Conservation (phyloP, 441 rosid species). For the Euphorbia schlechtendalii region DNA sequence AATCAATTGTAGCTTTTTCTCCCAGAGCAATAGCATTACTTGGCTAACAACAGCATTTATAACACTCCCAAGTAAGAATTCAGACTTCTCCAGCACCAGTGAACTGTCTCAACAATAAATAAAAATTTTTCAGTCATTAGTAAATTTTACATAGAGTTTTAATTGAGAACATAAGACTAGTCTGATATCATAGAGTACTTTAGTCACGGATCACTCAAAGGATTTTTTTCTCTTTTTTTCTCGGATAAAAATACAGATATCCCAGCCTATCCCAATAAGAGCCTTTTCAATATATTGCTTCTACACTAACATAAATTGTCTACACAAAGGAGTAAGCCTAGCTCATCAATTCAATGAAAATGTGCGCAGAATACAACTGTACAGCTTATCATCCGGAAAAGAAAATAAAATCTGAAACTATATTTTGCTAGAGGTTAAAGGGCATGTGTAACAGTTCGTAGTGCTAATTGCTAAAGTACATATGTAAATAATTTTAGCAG, state of each 20-base stretch:
- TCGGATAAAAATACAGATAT: not conserved
- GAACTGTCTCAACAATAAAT: slow-evolving; percentile 41
- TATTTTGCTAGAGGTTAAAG: not conserved
- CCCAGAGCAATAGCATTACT: slow-evolving; percentile 67
- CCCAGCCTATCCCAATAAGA: not conserved
- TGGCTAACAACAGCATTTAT: slow-evolving; percentile 93
- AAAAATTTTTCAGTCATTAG: slow-evolving; percentile 21
- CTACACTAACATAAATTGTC: not conserved
- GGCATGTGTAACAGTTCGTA: not conserved
- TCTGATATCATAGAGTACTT: not conserved
- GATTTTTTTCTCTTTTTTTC: not conserved
- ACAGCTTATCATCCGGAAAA: too few relatives aligned
- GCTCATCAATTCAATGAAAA: too few relatives aligned
- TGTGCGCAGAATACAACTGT: too few relatives aligned
- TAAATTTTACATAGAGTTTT: not conserved
- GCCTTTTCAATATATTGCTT: not conserved
- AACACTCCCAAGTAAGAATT: slow-evolving; percentile 70
- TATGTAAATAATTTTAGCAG: not conserved
- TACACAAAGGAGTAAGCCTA: not conserved
- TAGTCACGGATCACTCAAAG: not conserved
- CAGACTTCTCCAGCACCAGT: slow-evolving; percentile 63
- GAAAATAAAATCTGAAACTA: not conserved
- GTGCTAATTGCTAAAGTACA: slow-evolving; percentile 6
- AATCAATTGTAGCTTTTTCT: slow-evolving; percentile 72
- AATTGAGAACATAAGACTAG: not conserved